These are phyloP conservation scores for Vigna trinervia DNA, from an alignment of 306 rosid genomes.

Conservation along the genomic window DNA sequence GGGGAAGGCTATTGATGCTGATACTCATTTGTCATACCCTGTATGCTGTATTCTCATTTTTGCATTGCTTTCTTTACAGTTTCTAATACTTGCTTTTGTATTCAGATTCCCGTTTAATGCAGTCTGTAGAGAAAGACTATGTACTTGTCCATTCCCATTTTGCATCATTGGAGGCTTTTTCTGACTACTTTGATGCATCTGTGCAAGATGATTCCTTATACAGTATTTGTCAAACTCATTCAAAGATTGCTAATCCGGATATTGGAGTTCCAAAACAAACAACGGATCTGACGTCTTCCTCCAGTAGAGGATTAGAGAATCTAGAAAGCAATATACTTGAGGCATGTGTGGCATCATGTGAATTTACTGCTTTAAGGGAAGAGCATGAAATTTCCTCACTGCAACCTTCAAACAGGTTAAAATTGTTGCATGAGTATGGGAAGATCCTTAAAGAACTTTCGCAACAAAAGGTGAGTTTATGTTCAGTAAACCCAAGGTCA, in stretches of 20 bases:
- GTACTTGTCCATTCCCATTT: slow-evolving; percentile 72
- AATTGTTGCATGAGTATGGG: slow-evolving; percentile 66
- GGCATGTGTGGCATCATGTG: slow-evolving; percentile 42
- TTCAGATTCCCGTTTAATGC: slow-evolving; percentile 81
- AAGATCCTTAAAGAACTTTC: slow-evolving; percentile 74
- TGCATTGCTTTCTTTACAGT: slow-evolving; percentile 34
- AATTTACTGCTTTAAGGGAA: slow-evolving; percentile 54
- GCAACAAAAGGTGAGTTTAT: slow-evolving; percentile 66
- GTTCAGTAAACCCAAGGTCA: slow-evolving; percentile 23
- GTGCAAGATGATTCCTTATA: slow-evolving; percentile 50
- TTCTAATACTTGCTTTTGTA: slow-evolving; percentile 25
- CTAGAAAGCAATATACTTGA: slow-evolving; percentile 44
- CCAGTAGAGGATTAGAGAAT: slow-evolving; percentile 45
- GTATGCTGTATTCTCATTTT: slow-evolving; percentile 26
- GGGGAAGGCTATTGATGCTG: slow-evolving; percentile 49
- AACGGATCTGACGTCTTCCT: slow-evolving; percentile 46
- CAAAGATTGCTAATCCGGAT: slow-evolving; percentile 51
- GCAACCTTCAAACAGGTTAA: slow-evolving; percentile 70
- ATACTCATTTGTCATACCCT: slow-evolving; percentile 50
- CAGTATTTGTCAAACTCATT: slow-evolving; percentile 50
- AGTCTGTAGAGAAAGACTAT: slow-evolving; percentile 82
- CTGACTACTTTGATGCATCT: slow-evolving; percentile 66
- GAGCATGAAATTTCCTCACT: slow-evolving; percentile 63
- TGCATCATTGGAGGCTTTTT: slow-evolving; percentile 67
- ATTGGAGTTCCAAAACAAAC: slow-evolving; percentile 44